Evolutionary conservation across 139 green algal species (phyloP), one percentile per base, ranked within the genome.

Genomic region (Chlamydomonas sp.): DNA sequence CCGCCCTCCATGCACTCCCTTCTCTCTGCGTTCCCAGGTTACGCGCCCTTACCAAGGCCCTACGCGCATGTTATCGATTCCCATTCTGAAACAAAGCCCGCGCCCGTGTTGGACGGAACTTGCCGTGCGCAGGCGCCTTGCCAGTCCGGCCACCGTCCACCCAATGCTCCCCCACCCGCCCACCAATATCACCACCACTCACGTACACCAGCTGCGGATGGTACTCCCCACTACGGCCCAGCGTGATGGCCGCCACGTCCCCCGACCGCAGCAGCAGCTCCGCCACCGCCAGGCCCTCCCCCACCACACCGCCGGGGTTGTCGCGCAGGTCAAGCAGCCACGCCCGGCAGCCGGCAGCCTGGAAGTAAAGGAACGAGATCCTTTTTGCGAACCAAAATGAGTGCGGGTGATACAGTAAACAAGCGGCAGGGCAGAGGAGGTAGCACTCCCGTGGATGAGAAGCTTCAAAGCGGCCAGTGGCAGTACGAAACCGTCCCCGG

Each of bases 311-410:
- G 5, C 96, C 96, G 10, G 93, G 93, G 90, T 98, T 98, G 90
- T 96, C 92, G 61, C 96, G 91, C 76, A 98, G 81, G 90, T 98
- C 96, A 62, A 98, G 90, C 58, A 98, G 95, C 89, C 94, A 98
- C 17, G 63, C 88, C 17, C 81, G 69, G 60, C 81, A 86, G 81
- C 81, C 81, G 15, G 58, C 69, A 1, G 81, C 68, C 81, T 86
- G 69, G 10, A 18, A 18, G 2, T 16, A 6, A 7, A 2, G 10
- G 18, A 18, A 18, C 16, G 16, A 18, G 69, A 6, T 5, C 5
- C 17, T 5, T 9, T 16, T 16, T 5, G 16, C 1, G 18, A 6
- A 75, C 10, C 17, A 6, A 57, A 57, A 6, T 16, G 69, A 57
- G 18, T 6, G 69, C 17, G 9, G 5, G 18, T 5, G 69, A 1